phyloP scores from a whole-genome alignment of 1,139 yeast genomes.

The Debaryomyces subglobosus region DNA sequence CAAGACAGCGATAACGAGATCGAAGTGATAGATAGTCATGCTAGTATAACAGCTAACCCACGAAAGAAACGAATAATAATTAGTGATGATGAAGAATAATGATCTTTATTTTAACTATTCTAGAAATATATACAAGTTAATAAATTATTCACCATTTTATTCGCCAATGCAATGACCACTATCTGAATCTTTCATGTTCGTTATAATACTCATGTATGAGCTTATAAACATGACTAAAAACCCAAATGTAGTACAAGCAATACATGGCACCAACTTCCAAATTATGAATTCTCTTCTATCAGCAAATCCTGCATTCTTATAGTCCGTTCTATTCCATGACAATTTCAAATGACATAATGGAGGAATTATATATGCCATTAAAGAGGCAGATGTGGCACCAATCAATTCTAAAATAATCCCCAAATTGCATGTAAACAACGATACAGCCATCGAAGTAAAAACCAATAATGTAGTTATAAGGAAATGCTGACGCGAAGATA shows the following conservation, averaged over 20 bases:
- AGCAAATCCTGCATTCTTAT: conserved; percentile 33
- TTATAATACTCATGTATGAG: conserved; percentile 67
- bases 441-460: conserved; percentile 69
- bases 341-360: conserved; percentile 79
- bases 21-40: conserved; percentile 10
- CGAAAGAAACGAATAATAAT: conserved; percentile 21
- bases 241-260: conserved; percentile 72
- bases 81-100: conserved; percentile 32
- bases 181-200: conserved; percentile 41
- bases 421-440: conserved; percentile 81
- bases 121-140: conserved; percentile 1
- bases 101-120: background rate
- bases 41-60: conserved; percentile 12
- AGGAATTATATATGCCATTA: conserved; percentile 91
- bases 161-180: conserved; percentile 43
- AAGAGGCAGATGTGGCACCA: conserved; percentile 91
- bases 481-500: conserved; percentile 56
- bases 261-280: conserved; percentile 51
- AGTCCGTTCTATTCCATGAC: conserved; percentile 51
- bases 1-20: conserved; percentile 10
- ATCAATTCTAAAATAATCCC: conserved; percentile 88
- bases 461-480: conserved; percentile 70
- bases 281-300: conserved; percentile 34
- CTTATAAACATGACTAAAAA: conserved; percentile 75
- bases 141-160: conserved; percentile 14